A percentile compares a stretch with the other conserved stretches of the same genome.
phyloP scores from a whole-genome alignment of 1,284 basidiomycete genomes.

The Leccinum fallax region DNA sequence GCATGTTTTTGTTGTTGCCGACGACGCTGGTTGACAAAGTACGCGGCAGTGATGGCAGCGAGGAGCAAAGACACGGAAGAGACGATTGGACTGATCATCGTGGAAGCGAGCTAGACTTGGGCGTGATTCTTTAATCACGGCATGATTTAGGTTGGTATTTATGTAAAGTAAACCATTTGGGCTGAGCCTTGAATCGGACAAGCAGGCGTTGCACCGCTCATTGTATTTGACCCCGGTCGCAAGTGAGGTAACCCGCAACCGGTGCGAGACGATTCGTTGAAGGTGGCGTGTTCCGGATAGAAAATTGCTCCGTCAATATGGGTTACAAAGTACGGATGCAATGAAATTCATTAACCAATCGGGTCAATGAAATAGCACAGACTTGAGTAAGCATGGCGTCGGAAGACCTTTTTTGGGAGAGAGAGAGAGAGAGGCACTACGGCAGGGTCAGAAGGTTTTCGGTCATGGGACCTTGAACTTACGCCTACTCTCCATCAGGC shows the following conservation, averaged over 20 bases:
- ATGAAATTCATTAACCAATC: too few relatives aligned
- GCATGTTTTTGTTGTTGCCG: conserved; percentile 11
- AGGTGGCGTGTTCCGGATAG: too few relatives aligned
- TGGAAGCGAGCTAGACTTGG: neutral
- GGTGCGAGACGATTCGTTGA: neutral
- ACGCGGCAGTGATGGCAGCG: neutral
- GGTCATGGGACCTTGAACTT: too few relatives aligned
- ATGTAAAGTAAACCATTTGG: neutral
- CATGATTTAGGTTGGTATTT: neutral
- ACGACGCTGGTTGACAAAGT: conserved; percentile 8
- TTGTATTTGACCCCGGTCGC: neutral
- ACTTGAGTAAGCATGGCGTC: too few relatives aligned
- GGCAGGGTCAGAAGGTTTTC: too few relatives aligned
- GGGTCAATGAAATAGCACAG: too few relatives aligned
- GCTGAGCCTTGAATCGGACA: neutral
- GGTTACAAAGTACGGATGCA: too few relatives aligned
- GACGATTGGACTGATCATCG: conserved; percentile 1
- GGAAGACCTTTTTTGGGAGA: too few relatives aligned
- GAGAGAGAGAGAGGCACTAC: too few relatives aligned
- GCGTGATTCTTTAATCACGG: neutral
- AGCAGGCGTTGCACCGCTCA: neutral
- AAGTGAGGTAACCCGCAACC: neutral
- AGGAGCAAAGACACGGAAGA: neutral
- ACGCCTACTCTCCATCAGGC: too few relatives aligned
- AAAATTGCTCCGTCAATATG: too few relatives aligned